Percentiles rank a stretch among this genome's conserved stretches.
Evolutionary conservation across 106 monocot species (phyloP).

Genomic region (Amphibolis antarctica): DNA sequence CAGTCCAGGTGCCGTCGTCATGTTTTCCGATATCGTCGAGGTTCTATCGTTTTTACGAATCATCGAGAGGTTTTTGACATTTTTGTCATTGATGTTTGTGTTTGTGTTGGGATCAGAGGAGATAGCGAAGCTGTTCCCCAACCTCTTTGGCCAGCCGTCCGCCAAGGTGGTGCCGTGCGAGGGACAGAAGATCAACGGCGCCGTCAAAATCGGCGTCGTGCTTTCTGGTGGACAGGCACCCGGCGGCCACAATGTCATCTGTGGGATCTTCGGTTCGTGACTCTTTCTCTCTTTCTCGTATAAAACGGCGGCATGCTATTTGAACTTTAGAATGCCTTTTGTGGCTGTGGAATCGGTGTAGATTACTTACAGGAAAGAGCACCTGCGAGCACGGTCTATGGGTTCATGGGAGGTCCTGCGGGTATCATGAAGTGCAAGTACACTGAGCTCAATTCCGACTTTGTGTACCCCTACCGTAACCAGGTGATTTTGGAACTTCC

Average conservation of each 20-base stretch:
- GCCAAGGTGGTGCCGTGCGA: constrained; percentile 54
- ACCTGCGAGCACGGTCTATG: constrained; percentile 61
- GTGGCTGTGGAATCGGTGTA: constrained; percentile 11
- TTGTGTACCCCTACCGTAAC: constrained; percentile 87
- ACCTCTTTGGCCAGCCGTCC: constrained; percentile 81
- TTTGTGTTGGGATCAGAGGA: constrained; percentile 44
- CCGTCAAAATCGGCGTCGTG: constrained; percentile 77
- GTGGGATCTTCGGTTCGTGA: constrained; percentile 72
- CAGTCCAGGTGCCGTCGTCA: constrained; percentile 13
- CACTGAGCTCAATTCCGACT: constrained; percentile 68
- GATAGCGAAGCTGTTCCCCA: constrained; percentile 88
- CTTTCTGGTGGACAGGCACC: constrained; percentile 99
- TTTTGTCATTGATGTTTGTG: background rate
- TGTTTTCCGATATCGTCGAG: background rate
- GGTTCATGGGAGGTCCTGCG: constrained; percentile 93
- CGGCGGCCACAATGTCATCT: constrained; percentile 96
- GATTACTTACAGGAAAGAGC: constrained; percentile 79
- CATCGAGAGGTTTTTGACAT: background rate
- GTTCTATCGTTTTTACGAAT: background rate
- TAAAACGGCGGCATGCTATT: background rate
- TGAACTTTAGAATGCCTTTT: constrained; percentile 1
- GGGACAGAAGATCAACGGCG: constrained; percentile 2
- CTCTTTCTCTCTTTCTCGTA: background rate
- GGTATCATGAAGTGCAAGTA: constrained; percentile 96
- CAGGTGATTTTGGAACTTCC: constrained; percentile 33